Conservation (phyloP, 2,329 filamentous ascomycete genomes). For the Apiospora marii region DNA sequence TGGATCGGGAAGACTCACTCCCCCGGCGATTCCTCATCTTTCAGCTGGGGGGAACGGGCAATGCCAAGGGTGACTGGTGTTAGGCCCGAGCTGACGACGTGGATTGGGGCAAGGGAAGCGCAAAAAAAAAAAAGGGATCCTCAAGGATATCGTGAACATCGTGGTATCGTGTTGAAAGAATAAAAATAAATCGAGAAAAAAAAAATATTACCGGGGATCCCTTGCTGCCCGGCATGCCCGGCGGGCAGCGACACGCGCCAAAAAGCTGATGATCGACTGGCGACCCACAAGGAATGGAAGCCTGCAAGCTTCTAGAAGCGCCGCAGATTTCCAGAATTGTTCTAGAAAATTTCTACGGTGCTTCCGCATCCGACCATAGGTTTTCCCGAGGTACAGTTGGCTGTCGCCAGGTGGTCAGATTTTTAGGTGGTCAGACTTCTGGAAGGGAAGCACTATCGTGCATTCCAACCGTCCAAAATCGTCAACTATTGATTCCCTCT, state of each 20-base stretch:
- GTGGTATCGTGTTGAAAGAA: constrained; percentile 1
- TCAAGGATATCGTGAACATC: not conserved
- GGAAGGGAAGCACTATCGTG: not conserved
- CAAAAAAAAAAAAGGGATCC: not conserved
- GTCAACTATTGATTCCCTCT: not conserved
- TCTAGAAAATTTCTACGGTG: constrained; percentile 7
- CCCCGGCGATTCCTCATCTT: not conserved
- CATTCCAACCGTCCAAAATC: constrained; percentile 5
- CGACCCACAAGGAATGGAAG: constrained; percentile 13
- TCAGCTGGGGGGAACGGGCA: not conserved
- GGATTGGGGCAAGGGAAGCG: not conserved
- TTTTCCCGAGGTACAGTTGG: not conserved
- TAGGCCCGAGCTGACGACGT: constrained; percentile 2
- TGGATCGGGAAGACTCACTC: not conserved
- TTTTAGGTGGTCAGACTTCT: not conserved
- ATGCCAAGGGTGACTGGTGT: not conserved
- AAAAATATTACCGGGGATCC: constrained; percentile 1
- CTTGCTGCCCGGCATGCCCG: not conserved
- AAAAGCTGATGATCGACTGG: constrained; percentile 13
- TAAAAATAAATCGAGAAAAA: constrained; percentile 1
- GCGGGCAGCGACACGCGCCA: not conserved
- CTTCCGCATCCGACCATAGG: not conserved
- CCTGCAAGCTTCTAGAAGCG: constrained; percentile 4
- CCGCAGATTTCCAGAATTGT: not conserved
- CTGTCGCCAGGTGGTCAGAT: not conserved